A percentile compares a stretch with the other conserved stretches of the same genome.
phyloP scores from a whole-genome alignment of 1,139 yeast species.

The Lodderomyces elongisporus region DNA sequence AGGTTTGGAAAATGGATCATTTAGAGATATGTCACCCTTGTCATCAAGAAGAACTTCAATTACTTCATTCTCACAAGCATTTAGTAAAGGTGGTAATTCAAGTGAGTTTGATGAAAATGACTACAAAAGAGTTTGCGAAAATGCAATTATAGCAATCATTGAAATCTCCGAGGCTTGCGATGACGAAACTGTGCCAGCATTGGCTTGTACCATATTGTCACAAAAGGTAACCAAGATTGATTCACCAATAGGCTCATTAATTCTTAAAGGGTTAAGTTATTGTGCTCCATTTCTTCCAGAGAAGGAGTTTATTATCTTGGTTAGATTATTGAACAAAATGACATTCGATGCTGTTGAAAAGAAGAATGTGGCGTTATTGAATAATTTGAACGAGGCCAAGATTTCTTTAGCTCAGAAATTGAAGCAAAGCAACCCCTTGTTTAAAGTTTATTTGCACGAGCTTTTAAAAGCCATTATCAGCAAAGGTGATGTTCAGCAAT shows the following conservation, averaged over 20 bases:
- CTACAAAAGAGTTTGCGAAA: conserved; percentile 40
- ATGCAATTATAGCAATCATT: conserved; percentile 69
- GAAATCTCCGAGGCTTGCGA: conserved; percentile 65
- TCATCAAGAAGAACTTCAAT: conserved; percentile 18
- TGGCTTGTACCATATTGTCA: conserved; percentile 75
- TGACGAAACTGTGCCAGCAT: conserved; percentile 72
- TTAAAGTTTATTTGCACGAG: conserved; percentile 57
- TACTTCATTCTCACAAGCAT: conserved; percentile 14
- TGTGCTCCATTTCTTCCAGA: conserved; percentile 57
- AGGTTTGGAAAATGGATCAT: conserved; percentile 5
- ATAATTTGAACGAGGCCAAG: conserved; percentile 45
- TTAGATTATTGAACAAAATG: conserved; percentile 43
- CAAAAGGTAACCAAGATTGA: conserved; percentile 62
- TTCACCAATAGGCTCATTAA: conserved; percentile 34
- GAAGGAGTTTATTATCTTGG: conserved; percentile 52
- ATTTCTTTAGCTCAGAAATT: conserved; percentile 48
- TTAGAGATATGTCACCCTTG: conserved; percentile 8
- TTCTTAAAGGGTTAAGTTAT: conserved; percentile 53
- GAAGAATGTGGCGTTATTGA: conserved; percentile 28
- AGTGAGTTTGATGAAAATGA: conserved; percentile 27
- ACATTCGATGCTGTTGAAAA: conserved; percentile 31
- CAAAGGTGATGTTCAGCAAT: conserved; percentile 76
- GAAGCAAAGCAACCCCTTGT: conserved; percentile 42
- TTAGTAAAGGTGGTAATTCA: conserved; percentile 9
- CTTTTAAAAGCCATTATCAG: conserved; percentile 62